Conservation (phyloP, 2,329 filamentous ascomycete genomes). For the Aspergillus transmontanensis region DNA sequence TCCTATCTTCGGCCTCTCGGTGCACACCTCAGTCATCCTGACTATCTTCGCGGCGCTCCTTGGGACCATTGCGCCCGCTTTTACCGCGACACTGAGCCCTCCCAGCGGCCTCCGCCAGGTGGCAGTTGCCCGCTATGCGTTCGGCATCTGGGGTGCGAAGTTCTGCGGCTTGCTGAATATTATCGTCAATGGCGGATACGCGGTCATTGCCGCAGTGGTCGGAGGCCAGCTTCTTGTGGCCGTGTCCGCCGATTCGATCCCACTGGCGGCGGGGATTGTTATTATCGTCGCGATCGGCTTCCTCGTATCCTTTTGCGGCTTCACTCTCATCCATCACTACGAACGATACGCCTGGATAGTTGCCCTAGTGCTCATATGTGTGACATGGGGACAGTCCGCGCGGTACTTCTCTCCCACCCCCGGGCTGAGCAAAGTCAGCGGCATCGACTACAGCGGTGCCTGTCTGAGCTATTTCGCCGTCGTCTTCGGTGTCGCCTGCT, state of each 20-base stretch:
- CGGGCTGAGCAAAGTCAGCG: neutral
- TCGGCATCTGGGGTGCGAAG: conserved; percentile 33
- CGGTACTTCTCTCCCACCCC: conserved; percentile 18
- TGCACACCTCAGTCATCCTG: conserved; percentile 26
- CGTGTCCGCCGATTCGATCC: conserved; percentile 26
- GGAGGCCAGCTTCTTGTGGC: conserved; percentile 27
- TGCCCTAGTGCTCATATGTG: conserved; percentile 26
- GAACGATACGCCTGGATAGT: conserved; percentile 32
- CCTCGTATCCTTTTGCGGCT: conserved; percentile 1
- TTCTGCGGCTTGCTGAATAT: conserved; percentile 30
- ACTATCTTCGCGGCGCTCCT: conserved; percentile 27
- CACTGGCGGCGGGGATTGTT: conserved; percentile 28
- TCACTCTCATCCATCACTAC: conserved; percentile 18
- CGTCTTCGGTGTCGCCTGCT: conserved; percentile 5
- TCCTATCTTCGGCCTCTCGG: conserved; percentile 27
- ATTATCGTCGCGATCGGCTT: conserved; percentile 14
- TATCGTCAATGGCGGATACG: conserved; percentile 29
- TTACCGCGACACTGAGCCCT: conserved; percentile 20
- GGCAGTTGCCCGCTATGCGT: conserved; percentile 28
- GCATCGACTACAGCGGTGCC: conserved; percentile 23
- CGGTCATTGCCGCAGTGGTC: conserved; percentile 25
- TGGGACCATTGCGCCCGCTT: conserved; percentile 21
- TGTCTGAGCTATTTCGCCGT: conserved; percentile 45
- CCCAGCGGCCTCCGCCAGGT: conserved; percentile 30
- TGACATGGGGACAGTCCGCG: conserved; percentile 18